Evolutionary conservation across 345 rosid genomes (phyloP).

Genomic region (Geranium rotundifolium): DNA sequence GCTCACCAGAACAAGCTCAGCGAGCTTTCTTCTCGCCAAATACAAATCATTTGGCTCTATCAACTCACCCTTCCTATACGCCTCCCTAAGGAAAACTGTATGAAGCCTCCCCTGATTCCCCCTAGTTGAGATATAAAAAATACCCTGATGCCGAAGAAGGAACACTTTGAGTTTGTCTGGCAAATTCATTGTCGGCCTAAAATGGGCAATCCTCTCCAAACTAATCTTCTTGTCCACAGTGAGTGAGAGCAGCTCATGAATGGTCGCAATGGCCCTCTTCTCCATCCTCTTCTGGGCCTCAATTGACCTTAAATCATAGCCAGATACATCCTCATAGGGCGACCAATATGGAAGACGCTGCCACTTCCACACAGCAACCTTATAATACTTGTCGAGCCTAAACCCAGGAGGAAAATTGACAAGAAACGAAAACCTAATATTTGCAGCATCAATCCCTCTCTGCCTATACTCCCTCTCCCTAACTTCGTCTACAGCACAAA

Average conservation of each 20-base stretch:
- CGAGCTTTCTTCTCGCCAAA: conserved; percentile 73
- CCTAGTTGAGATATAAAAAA: conserved; percentile 83
- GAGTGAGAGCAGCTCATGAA: conserved; percentile 70
- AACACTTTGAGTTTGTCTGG: conserved; percentile 85
- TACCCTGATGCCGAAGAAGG: conserved; percentile 82
- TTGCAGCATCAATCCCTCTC: conserved; percentile 73
- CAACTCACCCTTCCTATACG: conserved; percentile 68
- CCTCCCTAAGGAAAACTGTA: conserved; percentile 81
- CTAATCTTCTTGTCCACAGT: conserved; percentile 89
- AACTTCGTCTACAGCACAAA: conserved; percentile 63
- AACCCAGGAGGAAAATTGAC: conserved; percentile 89
- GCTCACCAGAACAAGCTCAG: conserved; percentile 60
- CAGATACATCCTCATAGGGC: conserved; percentile 74
- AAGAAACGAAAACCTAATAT: conserved; percentile 66
- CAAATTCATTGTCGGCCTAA: conserved; percentile 64
- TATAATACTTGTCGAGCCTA: conserved; percentile 78
- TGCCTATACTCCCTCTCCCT: conserved; percentile 86
- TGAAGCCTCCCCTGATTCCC: conserved; percentile 96
- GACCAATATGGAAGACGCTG: conserved; percentile 93
- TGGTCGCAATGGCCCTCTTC: conserved; percentile 87
- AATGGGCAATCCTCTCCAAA: conserved; percentile 83
- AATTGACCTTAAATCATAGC: conserved; percentile 73
- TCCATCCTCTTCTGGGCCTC: conserved; percentile 93
- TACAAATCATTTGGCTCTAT: conserved; percentile 70
- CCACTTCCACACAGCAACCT: conserved; percentile 96